These are phyloP conservation scores for Trichophyton simii DNA, from an alignment of 2,329 filamentous ascomycete species.

Conservation along the genomic window DNA sequence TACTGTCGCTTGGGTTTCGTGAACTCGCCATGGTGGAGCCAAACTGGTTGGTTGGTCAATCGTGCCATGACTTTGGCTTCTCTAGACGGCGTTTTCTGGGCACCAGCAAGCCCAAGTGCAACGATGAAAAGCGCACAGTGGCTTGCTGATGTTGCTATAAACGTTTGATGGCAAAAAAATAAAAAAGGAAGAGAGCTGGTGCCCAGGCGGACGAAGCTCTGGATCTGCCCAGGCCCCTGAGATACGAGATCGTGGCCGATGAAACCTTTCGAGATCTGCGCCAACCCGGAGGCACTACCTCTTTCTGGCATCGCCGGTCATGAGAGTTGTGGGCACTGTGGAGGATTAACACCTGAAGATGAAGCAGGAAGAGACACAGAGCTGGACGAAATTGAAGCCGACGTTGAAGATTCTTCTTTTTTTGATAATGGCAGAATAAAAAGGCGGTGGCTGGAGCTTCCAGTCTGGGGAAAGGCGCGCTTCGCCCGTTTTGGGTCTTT, in stretches of 20 bases:
- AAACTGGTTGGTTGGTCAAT: neutral
- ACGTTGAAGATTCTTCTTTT: neutral
- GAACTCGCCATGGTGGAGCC: neutral
- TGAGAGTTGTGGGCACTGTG: neutral
- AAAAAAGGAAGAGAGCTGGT: neutral
- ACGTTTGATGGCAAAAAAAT: too few relatives aligned
- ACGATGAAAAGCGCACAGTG: neutral
- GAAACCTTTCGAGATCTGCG: neutral
- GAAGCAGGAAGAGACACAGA: neutral
- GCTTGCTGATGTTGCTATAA: neutral
- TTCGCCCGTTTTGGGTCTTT: neutral
- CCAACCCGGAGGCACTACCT: neutral
- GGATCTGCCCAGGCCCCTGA: neutral
- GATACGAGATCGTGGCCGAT: neutral
- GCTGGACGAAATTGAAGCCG: neutral
- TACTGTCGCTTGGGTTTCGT: neutral
- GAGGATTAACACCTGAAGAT: neutral
- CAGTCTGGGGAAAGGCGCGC: neutral
- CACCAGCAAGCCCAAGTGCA: neutral
- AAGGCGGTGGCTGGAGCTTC: constrained; percentile 1
- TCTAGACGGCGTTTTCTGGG: neutral
- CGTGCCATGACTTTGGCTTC: neutral
- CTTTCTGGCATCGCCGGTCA: neutral
- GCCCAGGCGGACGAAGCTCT: neutral
- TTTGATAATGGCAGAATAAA: neutral